Evolutionary conservation across 2,329 filamentous ascomycete genomes (phyloP).

Genomic region (Penicillium paneum): DNA sequence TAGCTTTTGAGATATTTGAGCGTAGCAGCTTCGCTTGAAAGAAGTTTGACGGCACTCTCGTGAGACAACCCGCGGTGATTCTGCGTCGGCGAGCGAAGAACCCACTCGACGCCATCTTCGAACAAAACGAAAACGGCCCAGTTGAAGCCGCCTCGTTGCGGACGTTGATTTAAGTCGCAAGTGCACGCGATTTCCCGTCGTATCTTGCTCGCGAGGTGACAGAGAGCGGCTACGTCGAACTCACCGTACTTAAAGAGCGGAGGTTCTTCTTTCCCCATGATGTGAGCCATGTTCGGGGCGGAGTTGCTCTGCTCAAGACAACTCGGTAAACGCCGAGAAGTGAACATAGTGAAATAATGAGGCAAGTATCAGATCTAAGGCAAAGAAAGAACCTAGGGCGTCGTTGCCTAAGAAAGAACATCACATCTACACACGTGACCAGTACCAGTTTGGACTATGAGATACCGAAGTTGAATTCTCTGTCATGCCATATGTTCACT

Average conservation of each 20-base stretch:
- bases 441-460: background rate
- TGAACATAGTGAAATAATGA: background rate
- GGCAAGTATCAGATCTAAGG: too few relatives aligned
- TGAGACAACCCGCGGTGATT: background rate
- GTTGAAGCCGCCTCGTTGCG: background rate
- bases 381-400: background rate
- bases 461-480: background rate
- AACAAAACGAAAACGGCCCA: background rate
- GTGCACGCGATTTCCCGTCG: background rate
- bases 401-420: background rate
- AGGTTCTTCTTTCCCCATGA: background rate
- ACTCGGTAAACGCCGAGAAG: background rate
- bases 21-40: background rate
- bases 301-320: background rate
- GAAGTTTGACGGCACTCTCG: background rate
- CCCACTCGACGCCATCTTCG: background rate
- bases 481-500: background rate
- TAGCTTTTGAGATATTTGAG: background rate
- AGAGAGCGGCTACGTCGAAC: background rate
- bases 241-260: background rate
- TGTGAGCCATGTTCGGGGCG: background rate
- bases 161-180: background rate
- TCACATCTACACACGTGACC: background rate
- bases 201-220: background rate
- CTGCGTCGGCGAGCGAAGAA: background rate